phyloP scores from a whole-genome alignment of 177 flowering plant genomes.

The Vitis hybrid region DNA sequence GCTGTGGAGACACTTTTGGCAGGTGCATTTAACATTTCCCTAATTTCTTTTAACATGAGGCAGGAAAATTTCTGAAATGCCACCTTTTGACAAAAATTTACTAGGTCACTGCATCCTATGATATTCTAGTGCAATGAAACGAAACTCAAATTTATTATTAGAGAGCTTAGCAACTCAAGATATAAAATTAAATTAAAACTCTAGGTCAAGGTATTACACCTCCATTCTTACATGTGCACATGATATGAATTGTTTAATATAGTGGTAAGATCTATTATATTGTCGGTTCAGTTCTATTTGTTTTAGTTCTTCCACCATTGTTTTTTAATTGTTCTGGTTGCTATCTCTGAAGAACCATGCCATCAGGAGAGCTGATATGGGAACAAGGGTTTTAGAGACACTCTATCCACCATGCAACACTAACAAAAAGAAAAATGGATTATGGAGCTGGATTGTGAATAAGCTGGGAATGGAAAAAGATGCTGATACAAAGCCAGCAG shows the following conservation, averaged over 20 bases:
- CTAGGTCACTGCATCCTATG: no score
- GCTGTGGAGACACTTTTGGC: no score
- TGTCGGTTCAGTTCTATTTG: not conserved
- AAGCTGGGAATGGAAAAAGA: slow-evolving; percentile 55
- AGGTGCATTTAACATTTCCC: no score
- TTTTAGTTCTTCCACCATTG: not conserved
- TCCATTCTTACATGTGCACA: no score
- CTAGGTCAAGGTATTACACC: no score
- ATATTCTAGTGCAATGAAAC: no score
- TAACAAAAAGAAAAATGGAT: slow-evolving; percentile 30
- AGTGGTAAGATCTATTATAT: not conserved
- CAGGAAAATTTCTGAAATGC: no score
- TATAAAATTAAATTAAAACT: no score
- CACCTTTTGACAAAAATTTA: no score
- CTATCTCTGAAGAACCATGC: slow-evolving; percentile 76
- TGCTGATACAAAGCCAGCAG: slow-evolving; percentile 32
- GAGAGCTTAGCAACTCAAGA: no score
- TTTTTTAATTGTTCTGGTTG: slow-evolving; percentile 5
- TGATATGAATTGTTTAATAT: not conserved
- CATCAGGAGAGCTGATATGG: slow-evolving; percentile 84
- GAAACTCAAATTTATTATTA: no score
- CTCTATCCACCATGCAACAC: slow-evolving; percentile 46
- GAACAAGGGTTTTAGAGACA: slow-evolving; percentile 69
- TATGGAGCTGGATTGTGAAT: slow-evolving; percentile 72
- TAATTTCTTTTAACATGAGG: no score